phyloP scores from a whole-genome alignment of 768 basidiomycete species.

The Termitomyces sp. region DNA sequence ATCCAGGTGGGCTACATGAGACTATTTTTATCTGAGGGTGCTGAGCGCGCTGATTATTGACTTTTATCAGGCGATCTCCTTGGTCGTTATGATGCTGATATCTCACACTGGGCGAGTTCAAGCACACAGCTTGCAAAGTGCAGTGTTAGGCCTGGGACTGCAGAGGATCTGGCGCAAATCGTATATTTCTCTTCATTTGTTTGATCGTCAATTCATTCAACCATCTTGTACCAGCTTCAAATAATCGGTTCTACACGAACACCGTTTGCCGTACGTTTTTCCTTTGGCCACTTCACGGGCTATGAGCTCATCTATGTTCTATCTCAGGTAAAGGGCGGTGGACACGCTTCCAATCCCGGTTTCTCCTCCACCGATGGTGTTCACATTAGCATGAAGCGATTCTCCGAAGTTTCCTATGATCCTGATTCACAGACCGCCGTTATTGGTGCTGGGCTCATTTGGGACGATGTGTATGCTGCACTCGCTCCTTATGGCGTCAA shows the following conservation, averaged over 20 bases:
- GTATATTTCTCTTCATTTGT: slow-evolving; percentile 26
- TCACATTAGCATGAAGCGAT: slow-evolving; percentile 52
- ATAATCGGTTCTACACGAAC: slow-evolving; percentile 41
- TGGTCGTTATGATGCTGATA: slow-evolving; percentile 35
- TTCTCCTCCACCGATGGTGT: slow-evolving; percentile 62
- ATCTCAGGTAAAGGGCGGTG: slow-evolving; percentile 58
- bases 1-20: slow-evolving; percentile 33
- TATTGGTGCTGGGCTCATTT: slow-evolving; percentile 48
- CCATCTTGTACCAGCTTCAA: slow-evolving; percentile 32
- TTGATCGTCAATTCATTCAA: background rate
- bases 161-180: slow-evolving; percentile 45
- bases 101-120: slow-evolving; percentile 49
- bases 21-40: too few relatives aligned
- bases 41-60: background rate
- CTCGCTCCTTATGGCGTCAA: slow-evolving; percentile 46
- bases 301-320: background rate
- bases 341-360: slow-evolving; percentile 50
- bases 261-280: slow-evolving; percentile 49
- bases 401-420: slow-evolving; percentile 43
- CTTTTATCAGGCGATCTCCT: slow-evolving; percentile 14
- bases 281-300: background rate
- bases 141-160: slow-evolving; percentile 55
- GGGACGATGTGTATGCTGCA: slow-evolving; percentile 61
- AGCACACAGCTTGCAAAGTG: slow-evolving; percentile 45
- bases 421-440: slow-evolving; percentile 32